These are phyloP conservation scores for Teratosphaeria destructans DNA, from an alignment of 2,329 filamentous ascomycete genomes.

Conservation along the genomic window DNA sequence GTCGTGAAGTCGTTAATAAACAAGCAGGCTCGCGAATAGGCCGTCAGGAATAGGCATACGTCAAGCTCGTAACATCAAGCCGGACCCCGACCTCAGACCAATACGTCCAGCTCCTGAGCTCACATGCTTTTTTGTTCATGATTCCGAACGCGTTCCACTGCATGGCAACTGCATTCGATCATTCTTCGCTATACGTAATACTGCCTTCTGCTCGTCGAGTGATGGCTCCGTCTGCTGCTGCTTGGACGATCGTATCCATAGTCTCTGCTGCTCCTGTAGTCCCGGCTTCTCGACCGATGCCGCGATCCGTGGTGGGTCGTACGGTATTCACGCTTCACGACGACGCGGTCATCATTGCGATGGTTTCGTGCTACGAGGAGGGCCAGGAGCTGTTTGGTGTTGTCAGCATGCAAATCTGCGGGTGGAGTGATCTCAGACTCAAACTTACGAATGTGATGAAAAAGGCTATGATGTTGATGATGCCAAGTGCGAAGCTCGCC, in stretches of 20 bases:
- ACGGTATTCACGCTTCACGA: conserved; percentile 43
- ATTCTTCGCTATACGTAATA: conserved; percentile 19
- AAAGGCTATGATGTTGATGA: conserved; percentile 79
- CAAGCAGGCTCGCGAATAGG: background rate
- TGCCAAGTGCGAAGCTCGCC: conserved; percentile 76
- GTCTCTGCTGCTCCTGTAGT: conserved; percentile 19
- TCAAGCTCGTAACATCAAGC: background rate
- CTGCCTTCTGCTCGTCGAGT: conserved; percentile 18
- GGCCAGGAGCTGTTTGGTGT: conserved; percentile 45
- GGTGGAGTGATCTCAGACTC: background rate
- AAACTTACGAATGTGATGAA: conserved; percentile 58
- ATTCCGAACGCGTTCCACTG: background rate
- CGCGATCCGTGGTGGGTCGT: conserved; percentile 22
- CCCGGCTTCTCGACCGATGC: conserved; percentile 23
- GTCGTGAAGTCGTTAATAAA: background rate
- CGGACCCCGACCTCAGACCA: background rate
- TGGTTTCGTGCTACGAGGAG: conserved; percentile 39
- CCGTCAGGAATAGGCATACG: background rate
- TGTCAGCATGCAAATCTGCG: background rate
- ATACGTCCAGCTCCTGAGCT: background rate
- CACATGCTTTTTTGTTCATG: background rate
- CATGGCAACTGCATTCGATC: background rate
- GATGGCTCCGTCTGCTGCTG: conserved; percentile 10
- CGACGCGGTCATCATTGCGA: conserved; percentile 39
- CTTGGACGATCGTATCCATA: conserved; percentile 14